Percentiles rank a stretch among this genome's conserved stretches.
These are phyloP conservation scores for Pugionium dolabratum DNA, from an alignment of 345 rosid species.

Conservation along the genomic window DNA sequence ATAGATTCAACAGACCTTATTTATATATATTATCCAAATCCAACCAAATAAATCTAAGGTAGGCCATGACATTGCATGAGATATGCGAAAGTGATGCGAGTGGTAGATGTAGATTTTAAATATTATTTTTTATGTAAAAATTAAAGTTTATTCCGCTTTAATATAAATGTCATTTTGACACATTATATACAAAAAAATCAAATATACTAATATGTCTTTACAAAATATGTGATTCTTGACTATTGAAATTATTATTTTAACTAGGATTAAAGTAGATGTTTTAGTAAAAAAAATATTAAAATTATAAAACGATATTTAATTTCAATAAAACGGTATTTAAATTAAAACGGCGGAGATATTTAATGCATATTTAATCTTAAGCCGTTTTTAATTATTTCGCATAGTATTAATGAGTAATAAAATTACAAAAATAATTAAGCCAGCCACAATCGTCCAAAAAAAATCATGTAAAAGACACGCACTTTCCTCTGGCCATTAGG, in stretches of 20 bases:
- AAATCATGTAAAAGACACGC: slow-evolving; percentile 25
- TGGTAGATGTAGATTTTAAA: slow-evolving; percentile 26
- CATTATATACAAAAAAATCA: too few species aligned
- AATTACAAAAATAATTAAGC: background rate
- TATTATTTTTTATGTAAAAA: background rate
- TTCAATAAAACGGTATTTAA: too few species aligned
- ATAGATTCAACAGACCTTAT: slow-evolving; percentile 28
- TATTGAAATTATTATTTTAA: too few species aligned
- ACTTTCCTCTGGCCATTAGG: background rate
- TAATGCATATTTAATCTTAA: background rate
- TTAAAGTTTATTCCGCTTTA: too few species aligned
- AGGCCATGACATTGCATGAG: slow-evolving; percentile 31
- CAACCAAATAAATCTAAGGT: slow-evolving; percentile 31
- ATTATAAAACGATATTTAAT: too few species aligned
- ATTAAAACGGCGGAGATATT: too few species aligned
- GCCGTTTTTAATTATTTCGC: background rate
- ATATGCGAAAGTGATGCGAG: slow-evolving; percentile 12
- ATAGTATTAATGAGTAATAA: too few species aligned
- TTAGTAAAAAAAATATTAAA: too few species aligned
- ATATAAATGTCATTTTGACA: too few species aligned
- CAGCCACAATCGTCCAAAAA: slow-evolving; percentile 17
- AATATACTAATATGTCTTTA: too few species aligned
- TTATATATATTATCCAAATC: background rate
- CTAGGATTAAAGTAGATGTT: too few species aligned
- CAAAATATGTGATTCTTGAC: too few species aligned